phyloP scores from a whole-genome alignment of 176 grass and related monocot genomes.

The Ensete glaucum region DNA sequence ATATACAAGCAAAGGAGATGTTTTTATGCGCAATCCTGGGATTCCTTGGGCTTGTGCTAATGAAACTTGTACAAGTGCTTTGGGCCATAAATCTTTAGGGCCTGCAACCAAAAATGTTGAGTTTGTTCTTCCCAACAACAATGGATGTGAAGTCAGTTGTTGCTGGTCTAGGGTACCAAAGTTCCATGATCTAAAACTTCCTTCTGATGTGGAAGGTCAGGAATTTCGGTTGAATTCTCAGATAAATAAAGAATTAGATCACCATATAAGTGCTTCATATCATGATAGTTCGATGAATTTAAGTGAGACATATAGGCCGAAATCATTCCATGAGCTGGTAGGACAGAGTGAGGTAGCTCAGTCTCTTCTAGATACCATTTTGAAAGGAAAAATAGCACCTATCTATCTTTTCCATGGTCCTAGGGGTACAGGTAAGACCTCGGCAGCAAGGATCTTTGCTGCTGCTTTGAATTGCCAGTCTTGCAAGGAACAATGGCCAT shows the following conservation, averaged over 20 bases:
- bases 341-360: conserved; percentile 55
- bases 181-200: conserved; percentile 19
- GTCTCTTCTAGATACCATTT: conserved; percentile 49
- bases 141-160: conserved; percentile 18
- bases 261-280: conserved; percentile 22
- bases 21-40: background rate
- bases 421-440: conserved; percentile 65
- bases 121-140: conserved; percentile 31
- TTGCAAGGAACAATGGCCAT: conserved; percentile 38
- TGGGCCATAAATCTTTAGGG: conserved; percentile 34
- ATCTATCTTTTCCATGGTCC: conserved; percentile 84
- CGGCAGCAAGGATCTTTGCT: conserved; percentile 56
- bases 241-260: conserved; percentile 19
- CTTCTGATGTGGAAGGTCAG: conserved; percentile 5
- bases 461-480: conserved; percentile 63
- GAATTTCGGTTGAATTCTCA: background rate
- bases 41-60: background rate
- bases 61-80: conserved; percentile 10
- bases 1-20: background rate
- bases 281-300: conserved; percentile 46
- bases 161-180: conserved; percentile 33
- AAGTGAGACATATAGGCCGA: conserved; percentile 68
- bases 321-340: conserved; percentile 47
- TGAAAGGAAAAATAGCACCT: conserved; percentile 42
- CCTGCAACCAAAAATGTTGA: conserved; percentile 39